These are phyloP conservation scores for Fomitopsis pulvina DNA, from an alignment of 768 basidiomycete species.

Conservation along the genomic window DNA sequence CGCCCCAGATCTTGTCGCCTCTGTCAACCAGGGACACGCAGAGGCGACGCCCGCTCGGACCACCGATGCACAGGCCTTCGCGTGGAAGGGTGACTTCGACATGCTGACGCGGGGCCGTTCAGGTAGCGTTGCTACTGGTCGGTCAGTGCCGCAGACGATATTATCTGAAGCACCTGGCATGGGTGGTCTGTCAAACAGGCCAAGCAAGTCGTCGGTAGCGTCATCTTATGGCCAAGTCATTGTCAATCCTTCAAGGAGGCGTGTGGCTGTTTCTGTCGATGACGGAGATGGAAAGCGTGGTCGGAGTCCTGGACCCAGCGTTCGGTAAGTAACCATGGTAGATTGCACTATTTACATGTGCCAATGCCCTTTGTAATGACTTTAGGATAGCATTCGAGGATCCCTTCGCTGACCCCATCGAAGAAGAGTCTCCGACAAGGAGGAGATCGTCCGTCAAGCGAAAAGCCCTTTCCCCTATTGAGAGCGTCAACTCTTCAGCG, in stretches of 20 bases:
- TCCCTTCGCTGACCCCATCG: slow-evolving; percentile 23
- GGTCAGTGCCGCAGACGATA: slow-evolving; percentile 3
- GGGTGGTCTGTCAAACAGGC: slow-evolving; percentile 13
- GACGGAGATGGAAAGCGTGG: slow-evolving; percentile 16
- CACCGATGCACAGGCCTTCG: slow-evolving; percentile 14
- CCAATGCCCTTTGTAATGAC: background rate
- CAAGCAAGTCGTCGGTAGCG: slow-evolving; percentile 20
- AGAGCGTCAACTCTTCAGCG: slow-evolving; percentile 27
- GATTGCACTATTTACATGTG: background rate
- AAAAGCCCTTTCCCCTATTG: slow-evolving; percentile 20
- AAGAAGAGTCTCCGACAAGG: slow-evolving; percentile 1
- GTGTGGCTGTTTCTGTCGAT: slow-evolving; percentile 11
- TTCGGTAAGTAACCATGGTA: slow-evolving; percentile 15
- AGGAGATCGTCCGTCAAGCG: slow-evolving; percentile 2
- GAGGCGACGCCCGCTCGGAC: slow-evolving; percentile 16
- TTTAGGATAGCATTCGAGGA: slow-evolving; percentile 16
- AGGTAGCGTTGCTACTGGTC: slow-evolving; percentile 6
- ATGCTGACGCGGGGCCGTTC: slow-evolving; percentile 8
- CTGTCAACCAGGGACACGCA: slow-evolving; percentile 10
- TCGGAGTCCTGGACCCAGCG: slow-evolving; percentile 17
- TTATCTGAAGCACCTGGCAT: background rate
- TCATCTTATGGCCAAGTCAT: slow-evolving; percentile 22
- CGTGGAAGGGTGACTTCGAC: slow-evolving; percentile 17
- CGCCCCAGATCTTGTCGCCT: slow-evolving; percentile 15
- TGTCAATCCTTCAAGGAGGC: slow-evolving; percentile 6